Evolutionary conservation across 2,329 filamentous ascomycete species (phyloP).

Genomic region (Chaetomiaceae sp.): DNA sequence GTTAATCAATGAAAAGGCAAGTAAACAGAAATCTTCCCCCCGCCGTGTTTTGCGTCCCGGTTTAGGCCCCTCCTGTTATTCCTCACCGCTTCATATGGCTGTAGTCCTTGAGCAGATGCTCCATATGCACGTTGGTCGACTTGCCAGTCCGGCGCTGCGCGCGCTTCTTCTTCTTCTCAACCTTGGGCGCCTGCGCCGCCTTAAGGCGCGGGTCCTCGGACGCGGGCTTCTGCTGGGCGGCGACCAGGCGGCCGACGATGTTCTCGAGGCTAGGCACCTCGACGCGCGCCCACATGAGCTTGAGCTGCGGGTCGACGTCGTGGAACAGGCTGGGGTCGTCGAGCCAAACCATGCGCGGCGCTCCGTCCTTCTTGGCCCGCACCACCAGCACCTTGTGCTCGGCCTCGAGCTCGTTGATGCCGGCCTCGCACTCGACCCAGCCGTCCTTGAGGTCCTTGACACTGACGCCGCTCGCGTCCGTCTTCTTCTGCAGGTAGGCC

Average conservation of each 20-base stretch:
- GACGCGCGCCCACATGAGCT: slow-evolving; percentile 74
- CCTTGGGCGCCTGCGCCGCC: slow-evolving; percentile 48
- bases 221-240: slow-evolving; percentile 75
- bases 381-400: slow-evolving; percentile 78
- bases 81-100: slow-evolving; percentile 40
- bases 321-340: slow-evolving; percentile 76
- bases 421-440: slow-evolving; percentile 77
- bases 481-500: slow-evolving; percentile 72
- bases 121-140: slow-evolving; percentile 85
- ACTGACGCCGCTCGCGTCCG: slow-evolving; percentile 70
- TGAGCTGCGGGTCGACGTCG: slow-evolving; percentile 74
- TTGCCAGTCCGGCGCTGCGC: slow-evolving; percentile 63
- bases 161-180: slow-evolving; percentile 70
- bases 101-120: slow-evolving; percentile 70
- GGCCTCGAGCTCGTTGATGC: slow-evolving; percentile 70
- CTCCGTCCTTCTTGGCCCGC: slow-evolving; percentile 86
- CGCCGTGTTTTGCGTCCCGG: neutral
- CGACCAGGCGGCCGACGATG: slow-evolving; percentile 68
- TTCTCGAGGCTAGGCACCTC: slow-evolving; percentile 69
- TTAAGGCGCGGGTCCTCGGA: slow-evolving; percentile 68
- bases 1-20: neutral
- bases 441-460: slow-evolving; percentile 94
- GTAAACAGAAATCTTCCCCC: neutral
- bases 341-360: slow-evolving; percentile 79
- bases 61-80: neutral